Base-by-base conservation (phyloP, 495 filamentous ascomycete genomes). In the Polyplosphaeria fusca region DNA sequence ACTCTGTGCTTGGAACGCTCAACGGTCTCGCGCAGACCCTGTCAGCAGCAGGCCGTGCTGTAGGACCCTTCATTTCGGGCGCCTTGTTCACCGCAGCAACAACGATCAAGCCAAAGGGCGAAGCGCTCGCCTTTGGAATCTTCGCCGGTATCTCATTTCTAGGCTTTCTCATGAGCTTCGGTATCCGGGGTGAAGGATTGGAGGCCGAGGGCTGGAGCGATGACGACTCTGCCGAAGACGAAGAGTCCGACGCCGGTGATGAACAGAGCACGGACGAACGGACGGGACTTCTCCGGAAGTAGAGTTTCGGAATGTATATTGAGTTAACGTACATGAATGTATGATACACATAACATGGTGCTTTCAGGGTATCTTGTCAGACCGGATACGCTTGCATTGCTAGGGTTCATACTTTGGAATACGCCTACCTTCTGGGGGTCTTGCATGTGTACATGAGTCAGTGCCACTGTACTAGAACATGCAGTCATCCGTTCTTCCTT, bases 1-100 rank as follows among this genome's bases (percentile, higher is more conserved):
- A 95, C 68, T 84, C 86, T 18, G 89, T 89, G 2, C 78, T 98
- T 0, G 93, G 93, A 11, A 91, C 87, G 0, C 74, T 98, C 25
- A 96, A 97, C 59, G 93, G 93, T 25, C 83, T 98, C 18, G 93
- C 93, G 2, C 93, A 98, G 70, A 94, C 90, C 0, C 81, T 98
- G 2, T 93, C 89, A 5, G 93, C 94, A 0, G 92, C 87, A 1
- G 93, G 93, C 20, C 82, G 93, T 44, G 89, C 92, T 26, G 78
- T 88, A 0, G 94, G 93, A 0, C 93, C 93, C 0, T 91, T 97
- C 67, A 71, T 96, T 3, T 89, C 88, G 0, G 93, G 93, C 1
- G 82, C 83, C 2, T 73, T 98, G 0, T 97, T 94, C 68, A 85
- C 89, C 0, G 70, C 88, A 0, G 81, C 86, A 0, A 83, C 82